Conservation (phyloP, 2,329 filamentous ascomycete genomes). For the Ceratocystis cubensis region DNA sequence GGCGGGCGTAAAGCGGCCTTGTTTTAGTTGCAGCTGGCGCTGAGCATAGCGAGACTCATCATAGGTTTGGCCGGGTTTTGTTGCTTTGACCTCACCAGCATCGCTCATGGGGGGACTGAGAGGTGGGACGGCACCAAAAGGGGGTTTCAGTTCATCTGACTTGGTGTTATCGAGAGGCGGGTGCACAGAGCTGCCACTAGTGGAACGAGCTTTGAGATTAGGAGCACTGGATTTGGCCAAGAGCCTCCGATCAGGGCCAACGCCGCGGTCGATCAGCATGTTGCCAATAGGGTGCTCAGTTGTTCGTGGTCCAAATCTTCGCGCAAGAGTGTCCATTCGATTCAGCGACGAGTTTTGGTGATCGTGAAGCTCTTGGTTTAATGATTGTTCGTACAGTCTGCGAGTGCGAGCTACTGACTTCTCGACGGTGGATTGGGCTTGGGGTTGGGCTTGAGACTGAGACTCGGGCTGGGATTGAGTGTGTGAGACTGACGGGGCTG, state of each 20-base stretch:
- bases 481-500: neutral
- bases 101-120: constrained; percentile 54
- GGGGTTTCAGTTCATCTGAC: constrained; percentile 26
- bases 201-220: constrained; percentile 37
- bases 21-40: constrained; percentile 67
- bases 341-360: constrained; percentile 64
- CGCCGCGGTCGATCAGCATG: constrained; percentile 35
- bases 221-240: constrained; percentile 51
- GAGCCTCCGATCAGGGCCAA: constrained; percentile 34
- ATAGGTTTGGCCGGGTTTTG: constrained; percentile 60
- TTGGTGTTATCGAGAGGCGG: constrained; percentile 21
- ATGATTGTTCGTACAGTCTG: constrained; percentile 69
- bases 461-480: neutral
- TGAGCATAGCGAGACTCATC: constrained; percentile 78
- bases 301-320: constrained; percentile 42
- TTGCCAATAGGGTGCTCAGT: constrained; percentile 39
- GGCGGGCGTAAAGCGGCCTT: constrained; percentile 53
- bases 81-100: constrained; percentile 65
- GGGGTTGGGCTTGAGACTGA: neutral
- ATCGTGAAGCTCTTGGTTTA: constrained; percentile 68
- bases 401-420: constrained; percentile 48
- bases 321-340: constrained; percentile 66
- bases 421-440: constrained; percentile 11
- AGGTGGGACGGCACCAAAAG: constrained; percentile 30
- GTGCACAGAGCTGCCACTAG: constrained; percentile 12